Conservation (phyloP, 106 monocot species). For the Dioscorea zingiberensis region DNA sequence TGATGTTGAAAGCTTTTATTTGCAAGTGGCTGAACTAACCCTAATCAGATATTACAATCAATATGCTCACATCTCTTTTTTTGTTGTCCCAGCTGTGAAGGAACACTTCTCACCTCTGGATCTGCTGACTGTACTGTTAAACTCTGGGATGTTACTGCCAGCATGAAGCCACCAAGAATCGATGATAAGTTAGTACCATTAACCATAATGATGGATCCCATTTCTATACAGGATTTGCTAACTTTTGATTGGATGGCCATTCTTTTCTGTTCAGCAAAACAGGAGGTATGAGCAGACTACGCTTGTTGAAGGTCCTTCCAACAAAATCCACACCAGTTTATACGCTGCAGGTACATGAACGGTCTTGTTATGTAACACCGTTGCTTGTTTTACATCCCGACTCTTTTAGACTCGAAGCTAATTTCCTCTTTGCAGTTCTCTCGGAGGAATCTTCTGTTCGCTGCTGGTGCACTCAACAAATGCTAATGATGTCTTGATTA, state of each 20-base stretch:
- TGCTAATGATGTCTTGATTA: constrained; percentile 1
- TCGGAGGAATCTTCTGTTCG: constrained; percentile 79
- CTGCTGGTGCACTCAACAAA: constrained; percentile 59
- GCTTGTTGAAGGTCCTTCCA: constrained; percentile 74
- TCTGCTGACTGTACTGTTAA: constrained; percentile 92
- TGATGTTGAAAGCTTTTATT: not conserved
- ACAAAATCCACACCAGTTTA: constrained; percentile 92
- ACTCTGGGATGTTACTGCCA: constrained; percentile 88
- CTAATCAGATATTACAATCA: too few species aligned
- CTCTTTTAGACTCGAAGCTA: too few species aligned
- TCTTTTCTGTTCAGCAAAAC: constrained; percentile 42
- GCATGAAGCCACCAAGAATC: constrained; percentile 52
- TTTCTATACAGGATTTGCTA: not conserved
- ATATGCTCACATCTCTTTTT: not conserved
- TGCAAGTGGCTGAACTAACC: not conserved
- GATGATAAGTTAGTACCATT: constrained; percentile 65
- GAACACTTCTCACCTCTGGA: constrained; percentile 85
- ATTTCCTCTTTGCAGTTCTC: constrained; percentile 57
- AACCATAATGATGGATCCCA: not conserved
- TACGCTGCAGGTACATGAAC: constrained; percentile 42
- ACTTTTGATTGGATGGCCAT: not conserved
- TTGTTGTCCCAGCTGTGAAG: constrained; percentile 57
- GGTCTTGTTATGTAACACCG: not conserved
- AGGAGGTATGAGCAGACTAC: constrained; percentile 49
- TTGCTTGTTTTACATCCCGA: too few species aligned